phyloP scores from a whole-genome alignment of 176 grass and related monocot genomes.

The Carex scoparia region DNA sequence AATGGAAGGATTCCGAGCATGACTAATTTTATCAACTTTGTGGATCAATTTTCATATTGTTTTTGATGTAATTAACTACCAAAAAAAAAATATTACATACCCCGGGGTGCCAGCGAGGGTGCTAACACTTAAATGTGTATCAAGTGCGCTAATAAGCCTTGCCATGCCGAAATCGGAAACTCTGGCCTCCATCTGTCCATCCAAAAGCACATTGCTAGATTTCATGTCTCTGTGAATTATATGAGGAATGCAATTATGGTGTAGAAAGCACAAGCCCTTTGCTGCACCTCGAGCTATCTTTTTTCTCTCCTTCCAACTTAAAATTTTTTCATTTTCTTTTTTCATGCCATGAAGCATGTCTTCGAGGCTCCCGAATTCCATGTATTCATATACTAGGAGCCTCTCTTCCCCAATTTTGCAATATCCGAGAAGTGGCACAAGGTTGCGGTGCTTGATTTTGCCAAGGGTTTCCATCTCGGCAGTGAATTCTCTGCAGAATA shows the following conservation, averaged over 20 bases:
- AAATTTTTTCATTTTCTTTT: neutral
- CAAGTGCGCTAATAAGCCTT: conserved; percentile 67
- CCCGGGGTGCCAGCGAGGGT: conserved; percentile 90
- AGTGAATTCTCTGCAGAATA: conserved; percentile 64
- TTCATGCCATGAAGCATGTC: conserved; percentile 52
- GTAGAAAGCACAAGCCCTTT: conserved; percentile 78
- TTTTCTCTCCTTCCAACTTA: conserved; percentile 51
- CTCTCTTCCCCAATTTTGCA: conserved; percentile 96
- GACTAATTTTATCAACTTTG: neutral
- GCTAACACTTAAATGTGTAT: conserved; percentile 95
- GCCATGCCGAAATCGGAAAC: conserved; percentile 97
- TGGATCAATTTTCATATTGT: neutral
- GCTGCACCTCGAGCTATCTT: conserved; percentile 66
- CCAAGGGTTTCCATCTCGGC: conserved; percentile 97
- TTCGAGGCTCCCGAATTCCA: conserved; percentile 82
- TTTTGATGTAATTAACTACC: neutral
- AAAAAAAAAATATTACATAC: conserved; percentile 22
- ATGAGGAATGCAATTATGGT: conserved; percentile 98
- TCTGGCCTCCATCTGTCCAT: conserved; percentile 60
- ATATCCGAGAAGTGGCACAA: conserved; percentile 76
- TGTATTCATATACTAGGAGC: conserved; percentile 93
- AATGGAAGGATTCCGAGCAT: neutral
- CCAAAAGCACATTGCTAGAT: conserved; percentile 91
- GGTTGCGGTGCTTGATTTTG: conserved; percentile 92
- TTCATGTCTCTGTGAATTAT: conserved; percentile 99